Evolutionary conservation across 2,329 filamentous ascomycete species (phyloP), one percentile per base, ranked within the genome.

Genomic region (Pestalotiopsis sp.): DNA sequence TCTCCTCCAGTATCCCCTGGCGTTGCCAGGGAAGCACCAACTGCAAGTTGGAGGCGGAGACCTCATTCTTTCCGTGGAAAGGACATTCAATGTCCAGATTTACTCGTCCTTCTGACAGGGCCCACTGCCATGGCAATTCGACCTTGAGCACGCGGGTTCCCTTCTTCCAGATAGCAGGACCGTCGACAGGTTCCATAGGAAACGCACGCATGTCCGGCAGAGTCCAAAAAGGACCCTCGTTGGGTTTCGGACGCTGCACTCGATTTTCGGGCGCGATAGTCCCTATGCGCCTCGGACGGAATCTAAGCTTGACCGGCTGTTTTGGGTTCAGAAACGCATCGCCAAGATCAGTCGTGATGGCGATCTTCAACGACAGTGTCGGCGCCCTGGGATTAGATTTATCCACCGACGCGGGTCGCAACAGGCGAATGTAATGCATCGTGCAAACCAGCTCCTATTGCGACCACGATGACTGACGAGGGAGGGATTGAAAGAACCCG

Each of bases 371-470:
- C 20, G 72, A 78, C 71, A 69, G 71, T 71, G 60, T 72, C 69
- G 69, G 73, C 49, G 67, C 69, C 13, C 71, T 68, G 25, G 65
- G 73, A 65, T 62, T 70, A 58, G 57, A 65, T n/a, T 69, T 66
- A 27, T 72, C 75, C 59, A 85, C 74, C 71, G 80, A 80, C 2
- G 84, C 84, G 2, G 84, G 80, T 14, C 87, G 81, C 40, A 89
- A 78, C 4, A 89, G 82, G 52, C 87, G 83, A 68, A 89, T 83
- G 79, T 89, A 90, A 72, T 89, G 86, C 87, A 89, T 90, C 9
- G 40, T 20, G 57, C 9, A 59, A 1, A 36, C 23, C 25, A 52
- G 17, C 41, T 52, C 3, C 17, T 20, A 14, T 9, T 52, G 9
- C 45, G 11, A n/a, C 7, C 17, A n/a, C 14, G 17, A 52, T 52